Conservation (phyloP, 345 rosid genomes). For the Mercurialis annua region DNA sequence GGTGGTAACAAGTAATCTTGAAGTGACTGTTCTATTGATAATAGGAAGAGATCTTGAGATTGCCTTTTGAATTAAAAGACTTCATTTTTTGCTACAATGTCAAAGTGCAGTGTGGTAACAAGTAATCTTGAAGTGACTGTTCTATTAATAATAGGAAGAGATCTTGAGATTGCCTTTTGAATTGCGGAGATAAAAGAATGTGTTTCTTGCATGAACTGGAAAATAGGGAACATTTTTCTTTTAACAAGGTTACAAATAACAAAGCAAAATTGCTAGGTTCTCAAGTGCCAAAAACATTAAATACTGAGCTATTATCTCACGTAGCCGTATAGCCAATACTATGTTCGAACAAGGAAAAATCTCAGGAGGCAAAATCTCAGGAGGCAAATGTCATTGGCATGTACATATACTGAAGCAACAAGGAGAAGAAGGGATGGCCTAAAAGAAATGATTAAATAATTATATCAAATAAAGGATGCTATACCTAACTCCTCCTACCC, state of each 20-base stretch:
- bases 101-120: too few relatives aligned
- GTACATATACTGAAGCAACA: not conserved
- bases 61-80: not conserved
- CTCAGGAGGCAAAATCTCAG: not conserved
- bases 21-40: not conserved
- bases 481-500: conserved; percentile 48
- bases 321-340: not conserved
- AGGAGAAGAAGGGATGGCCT: not conserved
- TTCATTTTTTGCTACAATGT: not conserved
- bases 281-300: too few relatives aligned
- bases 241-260: not conserved
- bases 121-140: not conserved
- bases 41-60: conserved; percentile 11
- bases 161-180: conserved; percentile 10
- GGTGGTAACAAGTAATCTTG: not conserved
- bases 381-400: not conserved
- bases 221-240: not conserved
- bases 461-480: not conserved
- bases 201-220: not conserved
- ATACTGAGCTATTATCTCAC: not conserved
- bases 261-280: not conserved
- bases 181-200: not conserved
- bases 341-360: not conserved
- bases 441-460: not conserved
- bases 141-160: conserved; percentile 1